Evolutionary conservation across 2,329 filamentous ascomycete species (phyloP), one percentile per base, ranked within the genome.

Genomic region (Fusarium illudens): DNA sequence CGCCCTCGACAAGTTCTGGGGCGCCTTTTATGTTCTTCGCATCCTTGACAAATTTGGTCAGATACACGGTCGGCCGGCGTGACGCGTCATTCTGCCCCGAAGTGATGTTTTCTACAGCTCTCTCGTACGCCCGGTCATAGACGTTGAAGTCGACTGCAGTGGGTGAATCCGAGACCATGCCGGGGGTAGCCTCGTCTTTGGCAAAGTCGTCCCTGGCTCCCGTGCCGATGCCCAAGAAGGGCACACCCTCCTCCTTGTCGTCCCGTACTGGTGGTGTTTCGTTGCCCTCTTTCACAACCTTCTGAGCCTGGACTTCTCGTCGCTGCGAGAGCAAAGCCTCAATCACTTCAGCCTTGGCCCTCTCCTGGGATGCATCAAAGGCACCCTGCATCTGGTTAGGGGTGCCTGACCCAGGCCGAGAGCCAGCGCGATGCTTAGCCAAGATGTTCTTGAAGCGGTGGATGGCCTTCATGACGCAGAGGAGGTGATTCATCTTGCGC

Each of bases 391-490:
- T 30, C 19, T 58, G 55, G 27, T 53, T 60, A 4, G 65, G 58
- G 12, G 61, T 60, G 11, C 65, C 64, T 9, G 53, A 55, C 11
- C 48, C 67, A 9, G 61, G 60, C 42, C 30, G 54, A 25, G 66
- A 60, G n/a, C 42, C 52, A 13, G 65, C 63, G 5, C 69, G 65
- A 19, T 69, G 74, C 27, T 68, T 76, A 2, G 69, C 73, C n/a
- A 96, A 81, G 9, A 96, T 84, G 52, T 86, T 82, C 77, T 96
- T 97, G 83, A 98, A 97, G 60, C 91, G 92, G 67, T 91, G 90
- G 37, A 96, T 95, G 4, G 94, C 96, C 87, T 93, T 96, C 84
- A 98, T 92, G 69, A 98, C 92, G 54, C 90, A 92, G 60, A 98
- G 84, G 3, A 98, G 84, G 75, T 96, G 91, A 62, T 90, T 90